These are phyloP conservation scores for Corinectria fuckeliana DNA, from an alignment of 2,329 filamentous ascomycete species.

Conservation along the genomic window DNA sequence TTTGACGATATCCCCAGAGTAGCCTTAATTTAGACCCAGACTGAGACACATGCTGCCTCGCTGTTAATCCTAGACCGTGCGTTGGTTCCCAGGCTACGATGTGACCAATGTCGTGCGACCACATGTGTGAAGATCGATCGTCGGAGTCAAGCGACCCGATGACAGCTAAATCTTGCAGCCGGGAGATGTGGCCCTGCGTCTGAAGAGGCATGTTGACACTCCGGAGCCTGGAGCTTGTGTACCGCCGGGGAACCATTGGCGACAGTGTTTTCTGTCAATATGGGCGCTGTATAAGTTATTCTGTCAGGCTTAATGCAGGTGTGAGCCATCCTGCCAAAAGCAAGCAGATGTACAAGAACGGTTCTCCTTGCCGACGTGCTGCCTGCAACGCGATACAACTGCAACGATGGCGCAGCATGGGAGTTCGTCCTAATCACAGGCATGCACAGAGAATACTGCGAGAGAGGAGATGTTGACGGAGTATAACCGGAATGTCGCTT, in stretches of 20 bases:
- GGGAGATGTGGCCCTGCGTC: not conserved
- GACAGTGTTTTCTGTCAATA: not conserved
- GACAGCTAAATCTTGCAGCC: not conserved
- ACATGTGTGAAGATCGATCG: not conserved
- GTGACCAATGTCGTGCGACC: conserved; percentile 3
- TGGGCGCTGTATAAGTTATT: not conserved
- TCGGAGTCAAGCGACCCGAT: not conserved
- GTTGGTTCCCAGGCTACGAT: not conserved
- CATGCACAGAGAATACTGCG: not conserved
- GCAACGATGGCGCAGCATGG: not conserved
- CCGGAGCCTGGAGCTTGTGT: not conserved
- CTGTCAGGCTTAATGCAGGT: not conserved
- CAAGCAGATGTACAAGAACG: not conserved
- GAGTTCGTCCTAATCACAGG: not conserved
- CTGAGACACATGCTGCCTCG: not conserved
- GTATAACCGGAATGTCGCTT: not conserved
- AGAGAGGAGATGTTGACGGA: not conserved
- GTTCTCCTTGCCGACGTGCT: not conserved
- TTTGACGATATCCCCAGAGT: not conserved
- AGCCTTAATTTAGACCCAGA: not conserved
- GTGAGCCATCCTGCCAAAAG: not conserved
- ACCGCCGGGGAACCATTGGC: not conserved
- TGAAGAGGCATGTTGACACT: not conserved
- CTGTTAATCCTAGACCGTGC: not conserved
- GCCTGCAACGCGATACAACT: not conserved